A percentile compares a stretch with the other conserved stretches of the same genome.
These are phyloP conservation scores for Aspergillus cejpii DNA, from an alignment of 2,329 filamentous ascomycete genomes.

Conservation along the genomic window DNA sequence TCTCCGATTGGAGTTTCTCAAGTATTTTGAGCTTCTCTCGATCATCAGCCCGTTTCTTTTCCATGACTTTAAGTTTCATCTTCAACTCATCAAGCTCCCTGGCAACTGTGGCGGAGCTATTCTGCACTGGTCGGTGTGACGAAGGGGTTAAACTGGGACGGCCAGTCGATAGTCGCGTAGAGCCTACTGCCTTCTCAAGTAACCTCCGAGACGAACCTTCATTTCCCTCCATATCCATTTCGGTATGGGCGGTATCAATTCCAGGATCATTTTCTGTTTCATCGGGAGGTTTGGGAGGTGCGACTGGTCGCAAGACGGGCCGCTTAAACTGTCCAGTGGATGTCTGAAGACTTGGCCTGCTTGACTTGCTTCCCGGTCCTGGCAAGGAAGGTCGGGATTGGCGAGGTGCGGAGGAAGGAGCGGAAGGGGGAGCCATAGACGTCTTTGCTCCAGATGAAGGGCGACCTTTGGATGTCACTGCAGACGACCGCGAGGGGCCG, in stretches of 20 bases:
- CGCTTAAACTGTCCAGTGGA: constrained; percentile 27
- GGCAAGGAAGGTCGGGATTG: constrained; percentile 37
- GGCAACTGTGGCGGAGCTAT: constrained; percentile 41
- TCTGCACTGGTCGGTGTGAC: constrained; percentile 41
- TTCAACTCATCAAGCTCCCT: constrained; percentile 81
- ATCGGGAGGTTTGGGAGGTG: constrained; percentile 23
- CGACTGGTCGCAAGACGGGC: constrained; percentile 27
- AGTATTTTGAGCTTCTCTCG: constrained; percentile 74
- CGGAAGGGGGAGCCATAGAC: constrained; percentile 61
- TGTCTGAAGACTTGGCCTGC: constrained; percentile 27
- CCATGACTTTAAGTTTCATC: constrained; percentile 75
- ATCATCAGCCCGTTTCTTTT: constrained; percentile 80
- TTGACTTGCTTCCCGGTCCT: constrained; percentile 28
- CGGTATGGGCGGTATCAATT: constrained; percentile 20
- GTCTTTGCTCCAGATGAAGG: constrained; percentile 51
- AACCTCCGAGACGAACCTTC: constrained; percentile 18
- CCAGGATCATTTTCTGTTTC: constrained; percentile 29
- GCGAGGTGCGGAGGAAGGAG: constrained; percentile 27
- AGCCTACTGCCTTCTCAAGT: constrained; percentile 20
- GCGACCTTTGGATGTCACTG: constrained; percentile 46
- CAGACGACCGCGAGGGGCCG: constrained; percentile 50
- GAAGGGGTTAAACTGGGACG: constrained; percentile 26
- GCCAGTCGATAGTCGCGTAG: constrained; percentile 20
- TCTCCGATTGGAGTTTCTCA: constrained; percentile 61
- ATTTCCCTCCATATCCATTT: constrained; percentile 18